Evolutionary conservation across 495 filamentous ascomycete species (phyloP).

Genomic region (Delitschia confertaspora): DNA sequence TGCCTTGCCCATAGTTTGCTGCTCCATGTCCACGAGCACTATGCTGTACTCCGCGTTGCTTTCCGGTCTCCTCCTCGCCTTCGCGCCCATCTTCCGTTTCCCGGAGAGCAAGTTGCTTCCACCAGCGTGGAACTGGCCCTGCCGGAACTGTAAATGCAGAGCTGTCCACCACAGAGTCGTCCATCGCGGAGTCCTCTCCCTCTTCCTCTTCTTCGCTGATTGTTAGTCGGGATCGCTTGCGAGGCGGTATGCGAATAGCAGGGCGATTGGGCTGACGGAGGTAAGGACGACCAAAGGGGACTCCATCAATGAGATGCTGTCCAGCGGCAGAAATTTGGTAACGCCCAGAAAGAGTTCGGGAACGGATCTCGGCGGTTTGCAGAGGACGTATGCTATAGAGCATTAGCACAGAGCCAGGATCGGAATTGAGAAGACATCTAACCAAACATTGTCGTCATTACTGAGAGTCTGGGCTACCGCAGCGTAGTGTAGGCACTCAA

Average conservation of each 20-base stretch:
- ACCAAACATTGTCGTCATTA: slow-evolving; percentile 81
- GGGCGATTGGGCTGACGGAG: slow-evolving; percentile 57
- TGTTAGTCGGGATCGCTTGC: slow-evolving; percentile 60
- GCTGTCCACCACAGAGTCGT: slow-evolving; percentile 38
- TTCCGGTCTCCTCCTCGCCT: background rate
- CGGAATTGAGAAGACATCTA: slow-evolving; percentile 31
- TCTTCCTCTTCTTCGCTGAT: slow-evolving; percentile 16
- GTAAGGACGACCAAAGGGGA: slow-evolving; percentile 73
- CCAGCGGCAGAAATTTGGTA: slow-evolving; percentile 76
- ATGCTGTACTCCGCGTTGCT: no score
- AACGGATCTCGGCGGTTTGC: slow-evolving; percentile 61
- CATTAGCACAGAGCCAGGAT: slow-evolving; percentile 7
- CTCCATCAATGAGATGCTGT: slow-evolving; percentile 77
- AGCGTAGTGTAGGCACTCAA: slow-evolving; percentile 86
- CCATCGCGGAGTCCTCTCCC: slow-evolving; percentile 36
- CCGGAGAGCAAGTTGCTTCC: background rate
- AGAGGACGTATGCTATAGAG: slow-evolving; percentile 67
- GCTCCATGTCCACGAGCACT: background rate
- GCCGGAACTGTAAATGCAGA: no score
- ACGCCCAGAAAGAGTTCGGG: slow-evolving; percentile 66
- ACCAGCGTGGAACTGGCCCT: background rate
- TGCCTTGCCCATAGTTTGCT: background rate
- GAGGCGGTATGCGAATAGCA: slow-evolving; percentile 60
- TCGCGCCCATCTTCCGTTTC: slow-evolving; percentile 1
- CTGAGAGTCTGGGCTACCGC: slow-evolving; percentile 59